Percentiles rank a stretch among this genome's conserved stretches.
Conservation (phyloP, 768 basidiomycete species). For the Pleurotus salmoneostramineus region DNA sequence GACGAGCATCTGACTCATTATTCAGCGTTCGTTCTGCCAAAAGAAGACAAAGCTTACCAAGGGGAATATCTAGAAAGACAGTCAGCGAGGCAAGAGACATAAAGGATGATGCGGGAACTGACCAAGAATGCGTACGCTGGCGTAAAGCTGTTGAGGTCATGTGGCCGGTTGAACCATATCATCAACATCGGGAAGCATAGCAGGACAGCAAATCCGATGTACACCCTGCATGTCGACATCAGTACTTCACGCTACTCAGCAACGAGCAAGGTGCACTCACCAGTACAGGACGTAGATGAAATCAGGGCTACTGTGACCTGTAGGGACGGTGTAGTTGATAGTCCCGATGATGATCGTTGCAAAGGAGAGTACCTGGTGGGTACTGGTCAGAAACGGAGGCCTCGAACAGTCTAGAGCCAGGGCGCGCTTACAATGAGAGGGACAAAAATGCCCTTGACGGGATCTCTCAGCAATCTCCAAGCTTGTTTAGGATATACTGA, state of each 20-base stretch:
- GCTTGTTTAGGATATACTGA: conserved; percentile 43
- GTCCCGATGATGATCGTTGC: conserved; percentile 46
- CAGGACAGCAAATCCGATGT: conserved; percentile 29
- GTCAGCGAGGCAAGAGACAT: background rate
- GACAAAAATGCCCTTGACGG: conserved; percentile 42
- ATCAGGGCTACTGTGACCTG: conserved; percentile 26
- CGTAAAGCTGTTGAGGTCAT: conserved; percentile 36
- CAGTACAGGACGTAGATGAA: conserved; percentile 41
- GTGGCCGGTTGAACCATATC: conserved; percentile 46
- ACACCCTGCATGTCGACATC: conserved; percentile 26
- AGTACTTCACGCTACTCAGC: background rate
- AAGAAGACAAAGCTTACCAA: conserved; percentile 22
- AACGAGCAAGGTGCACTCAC: conserved; percentile 21
- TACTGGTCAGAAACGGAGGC: background rate
- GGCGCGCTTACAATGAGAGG: conserved; percentile 19
- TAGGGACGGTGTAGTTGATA: conserved; percentile 39
- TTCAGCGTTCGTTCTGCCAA: background rate
- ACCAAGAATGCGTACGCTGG: conserved; percentile 34
- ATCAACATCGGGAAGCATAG: conserved; percentile 45
- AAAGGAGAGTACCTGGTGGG: conserved; percentile 39
- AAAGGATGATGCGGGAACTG: conserved; percentile 9
- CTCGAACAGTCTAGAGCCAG: background rate
- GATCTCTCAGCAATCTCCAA: conserved; percentile 36
- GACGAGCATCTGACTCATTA: conserved; percentile 36
- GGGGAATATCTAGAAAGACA: conserved; percentile 21